Evolutionary conservation across 805 yeast species (phyloP).

Genomic region (Wickerhamiella cacticola): DNA sequence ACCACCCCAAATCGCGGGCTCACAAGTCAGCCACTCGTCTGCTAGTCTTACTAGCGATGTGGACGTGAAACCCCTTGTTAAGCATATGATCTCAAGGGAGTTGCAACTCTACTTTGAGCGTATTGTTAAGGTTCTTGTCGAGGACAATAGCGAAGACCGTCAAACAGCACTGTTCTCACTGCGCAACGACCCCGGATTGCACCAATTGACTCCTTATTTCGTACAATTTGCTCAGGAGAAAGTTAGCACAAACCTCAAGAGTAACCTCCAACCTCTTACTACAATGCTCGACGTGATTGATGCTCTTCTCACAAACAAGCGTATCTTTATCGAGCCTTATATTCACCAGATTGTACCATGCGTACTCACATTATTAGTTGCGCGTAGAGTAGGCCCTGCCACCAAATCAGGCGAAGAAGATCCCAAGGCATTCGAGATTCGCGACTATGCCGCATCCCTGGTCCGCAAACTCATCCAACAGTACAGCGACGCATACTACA

Average conservation of each 20-base stretch:
- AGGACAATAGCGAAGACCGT: slow-evolving; percentile 36
- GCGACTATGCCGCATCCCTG: slow-evolving; percentile 81
- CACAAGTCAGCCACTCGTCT: slow-evolving; percentile 55
- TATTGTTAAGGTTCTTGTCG: slow-evolving; percentile 64
- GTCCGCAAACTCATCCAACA: slow-evolving; percentile 64
- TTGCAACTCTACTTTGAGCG: slow-evolving; percentile 87
- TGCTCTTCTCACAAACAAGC: slow-evolving; percentile 68
- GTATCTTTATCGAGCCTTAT: slow-evolving; percentile 86
- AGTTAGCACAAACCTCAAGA: slow-evolving; percentile 68
- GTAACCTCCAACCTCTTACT: slow-evolving; percentile 50
- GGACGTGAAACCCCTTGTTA: slow-evolving; percentile 78
- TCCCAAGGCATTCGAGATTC: slow-evolving; percentile 39
- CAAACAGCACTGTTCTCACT: slow-evolving; percentile 76
- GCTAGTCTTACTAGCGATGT: slow-evolving; percentile 37
- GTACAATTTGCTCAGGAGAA: slow-evolving; percentile 95
- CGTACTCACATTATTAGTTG: slow-evolving; percentile 73
- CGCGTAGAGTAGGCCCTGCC: slow-evolving; percentile 64
- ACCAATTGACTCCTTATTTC: slow-evolving; percentile 91
- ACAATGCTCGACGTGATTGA: slow-evolving; percentile 84
- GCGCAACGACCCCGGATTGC: slow-evolving; percentile 87
- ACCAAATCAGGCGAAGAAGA: slow-evolving; percentile 2
- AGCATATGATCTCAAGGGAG: slow-evolving; percentile 90
- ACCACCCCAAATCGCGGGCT: slow-evolving; percentile 73
- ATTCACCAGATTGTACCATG: slow-evolving; percentile 97
- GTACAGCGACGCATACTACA: slow-evolving; percentile 75